A percentile compares a stretch with the other conserved stretches of the same genome.
Evolutionary conservation across 129 eudicot genomes (phyloP).

Genomic region (Chrysanthemum seticuspe): DNA sequence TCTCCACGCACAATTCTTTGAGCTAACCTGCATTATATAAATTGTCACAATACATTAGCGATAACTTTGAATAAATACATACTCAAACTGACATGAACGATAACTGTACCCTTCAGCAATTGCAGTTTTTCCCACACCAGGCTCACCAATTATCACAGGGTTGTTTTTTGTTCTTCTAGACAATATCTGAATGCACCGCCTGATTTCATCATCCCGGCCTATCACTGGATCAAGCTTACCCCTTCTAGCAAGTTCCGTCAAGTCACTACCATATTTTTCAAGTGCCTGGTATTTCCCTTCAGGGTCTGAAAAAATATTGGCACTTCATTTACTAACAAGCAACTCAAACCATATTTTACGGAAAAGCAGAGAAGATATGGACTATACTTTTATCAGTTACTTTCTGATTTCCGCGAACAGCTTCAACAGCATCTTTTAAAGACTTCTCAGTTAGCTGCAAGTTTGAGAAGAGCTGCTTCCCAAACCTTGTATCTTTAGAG

Average conservation of each 20-base stretch:
- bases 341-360: not conserved
- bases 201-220: conserved; percentile 93
- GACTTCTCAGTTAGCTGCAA: conserved; percentile 71
- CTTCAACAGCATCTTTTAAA: conserved; percentile 81
- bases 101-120: conserved; percentile 91
- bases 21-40: conserved; percentile 71
- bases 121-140: conserved; percentile 98
- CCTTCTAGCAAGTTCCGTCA: conserved; percentile 87
- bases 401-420: conserved; percentile 94
- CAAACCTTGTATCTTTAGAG: conserved; percentile 73
- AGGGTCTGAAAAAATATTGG: conserved; percentile 48
- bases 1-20: conserved; percentile 93
- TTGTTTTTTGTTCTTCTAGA: conserved; percentile 91
- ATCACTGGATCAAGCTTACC: conserved; percentile 97
- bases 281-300: conserved; percentile 92
- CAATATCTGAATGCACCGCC: conserved; percentile 89
- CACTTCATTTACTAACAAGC: too few species aligned
- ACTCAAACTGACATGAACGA: not conserved
- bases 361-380: not conserved
- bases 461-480: conserved; percentile 59
- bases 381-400: conserved; percentile 89
- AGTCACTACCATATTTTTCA: conserved; percentile 84
- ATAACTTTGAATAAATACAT: not conserved
- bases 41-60: not conserved
- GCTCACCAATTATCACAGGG: conserved; percentile 98